Conservation (phyloP, 1,139 yeast genomes). For the Pichia sp. region DNA sequence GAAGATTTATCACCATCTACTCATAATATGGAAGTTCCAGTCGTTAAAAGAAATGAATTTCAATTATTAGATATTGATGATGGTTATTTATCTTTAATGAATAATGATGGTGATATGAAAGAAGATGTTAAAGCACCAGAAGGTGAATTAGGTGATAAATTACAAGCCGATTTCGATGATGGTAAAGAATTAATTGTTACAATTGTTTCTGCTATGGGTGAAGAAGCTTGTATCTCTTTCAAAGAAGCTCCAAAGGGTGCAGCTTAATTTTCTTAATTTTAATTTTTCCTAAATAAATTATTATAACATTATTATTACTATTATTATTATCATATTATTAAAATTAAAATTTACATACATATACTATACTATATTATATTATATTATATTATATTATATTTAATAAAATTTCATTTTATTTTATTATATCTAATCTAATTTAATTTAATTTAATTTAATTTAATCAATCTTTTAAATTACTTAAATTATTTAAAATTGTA, state of each 20-base stretch:
- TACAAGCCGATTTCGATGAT: conserved; percentile 89
- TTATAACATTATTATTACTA: too few relatives aligned
- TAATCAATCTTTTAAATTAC: not conserved
- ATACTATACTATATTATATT: too few relatives aligned
- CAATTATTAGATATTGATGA: conserved; percentile 98
- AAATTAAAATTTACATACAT: too few relatives aligned
- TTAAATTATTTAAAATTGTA: conserved; percentile 48
- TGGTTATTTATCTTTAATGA: conserved; percentile 96
- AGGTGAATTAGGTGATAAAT: conserved; percentile 90
- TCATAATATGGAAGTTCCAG: conserved; percentile 99
- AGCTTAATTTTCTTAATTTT: too few relatives aligned
- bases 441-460: conserved; percentile 3
- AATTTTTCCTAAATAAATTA: conserved; percentile 25
- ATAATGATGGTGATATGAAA: conserved; percentile 95
- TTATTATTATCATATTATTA: too few relatives aligned
- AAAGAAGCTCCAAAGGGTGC: conserved; percentile 88
- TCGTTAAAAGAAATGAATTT: conserved; percentile 90
- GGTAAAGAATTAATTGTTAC: conserved; percentile 97
- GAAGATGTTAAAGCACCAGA: conserved; percentile 98
- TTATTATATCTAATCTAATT: not conserved
- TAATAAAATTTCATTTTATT: too few relatives aligned
- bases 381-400: too few relatives aligned
- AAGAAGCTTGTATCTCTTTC: conserved; percentile 96
- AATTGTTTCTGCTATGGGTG: conserved; percentile 97
- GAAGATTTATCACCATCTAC: conserved; percentile 99